Evolutionary conservation across 2,329 filamentous ascomycete species (phyloP), one percentile per base, ranked within the genome.

Genomic region (Neonectria sp.): DNA sequence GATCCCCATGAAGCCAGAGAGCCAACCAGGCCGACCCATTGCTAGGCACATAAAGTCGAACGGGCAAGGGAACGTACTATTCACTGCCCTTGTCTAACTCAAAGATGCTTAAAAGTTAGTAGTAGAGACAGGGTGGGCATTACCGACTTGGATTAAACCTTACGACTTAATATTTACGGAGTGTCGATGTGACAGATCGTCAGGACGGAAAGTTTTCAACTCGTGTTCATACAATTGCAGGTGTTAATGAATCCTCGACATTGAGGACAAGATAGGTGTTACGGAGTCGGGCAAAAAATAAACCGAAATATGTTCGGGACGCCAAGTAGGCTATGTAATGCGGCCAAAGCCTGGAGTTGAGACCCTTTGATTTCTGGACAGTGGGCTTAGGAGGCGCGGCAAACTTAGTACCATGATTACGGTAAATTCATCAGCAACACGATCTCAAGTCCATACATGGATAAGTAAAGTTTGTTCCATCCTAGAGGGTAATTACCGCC

Each of bases 101-200:
- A n/a, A 46, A 46, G 45, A 25, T 46, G 45, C 45, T 46, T 25
- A 46, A 46, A 46, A 46, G 45, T 25, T 46, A 46, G 45, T 46
- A 7, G 45, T 46, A 21, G 45, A 46, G 43, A 46, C 12, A 8
- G 43, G 9, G 45, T 3, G 45, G 45, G 24, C 45, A 25, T 25
- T 2, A 46, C 21, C 45, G 45, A 25, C 21, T 11, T 46, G n/a
- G 21, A 25, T 8, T 46, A 3, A 46, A 25, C 45, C 24, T 46
- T 46, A 21, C n/a, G 45, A 25, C 45, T 46, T 25, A n/a, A 46
- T 46, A 46, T 46, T 46, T 46, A 46, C 45, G 8, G 45, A 13
- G 45, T 46, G 45, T 46, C 21, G n/a, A 46, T 46, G 45, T 46
- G 21, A 46, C n/a, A 25, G 45, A 46, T 25, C 45, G 45, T 46